Evolutionary conservation across 805 yeast genomes (phyloP).

Genomic region (Wickerhamomyces subpelliculosus): DNA sequence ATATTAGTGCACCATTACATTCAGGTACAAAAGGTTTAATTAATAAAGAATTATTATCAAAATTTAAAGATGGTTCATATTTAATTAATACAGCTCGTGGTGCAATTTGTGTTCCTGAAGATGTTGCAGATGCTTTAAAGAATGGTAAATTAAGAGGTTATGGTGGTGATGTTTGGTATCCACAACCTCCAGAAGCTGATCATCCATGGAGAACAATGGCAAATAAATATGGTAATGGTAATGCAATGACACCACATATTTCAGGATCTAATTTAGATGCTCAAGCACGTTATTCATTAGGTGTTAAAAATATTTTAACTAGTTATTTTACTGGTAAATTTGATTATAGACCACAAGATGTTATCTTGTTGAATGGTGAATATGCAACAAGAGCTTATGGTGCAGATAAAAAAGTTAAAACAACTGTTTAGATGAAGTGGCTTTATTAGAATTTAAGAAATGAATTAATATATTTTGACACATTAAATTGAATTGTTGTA

Average conservation of each 20-base stretch:
- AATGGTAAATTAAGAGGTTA: slow-evolving; percentile 69
- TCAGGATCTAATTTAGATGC: slow-evolving; percentile 80
- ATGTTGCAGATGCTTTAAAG: slow-evolving; percentile 65
- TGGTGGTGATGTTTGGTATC: slow-evolving; percentile 83
- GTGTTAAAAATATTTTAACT: slow-evolving; percentile 58
- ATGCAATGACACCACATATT: slow-evolving; percentile 81
- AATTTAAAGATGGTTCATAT: slow-evolving; percentile 70
- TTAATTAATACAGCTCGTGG: slow-evolving; percentile 79
- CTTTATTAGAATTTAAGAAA: too few species aligned
- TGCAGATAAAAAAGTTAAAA: slow-evolving; percentile 30
- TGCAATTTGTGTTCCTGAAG: slow-evolving; percentile 67
- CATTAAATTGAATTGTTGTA: too few species aligned
- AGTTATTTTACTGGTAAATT: slow-evolving; percentile 53
- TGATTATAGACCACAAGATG: slow-evolving; percentile 71
- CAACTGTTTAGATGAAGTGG: too few species aligned
- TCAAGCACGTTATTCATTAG: slow-evolving; percentile 65
- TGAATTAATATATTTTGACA: background rate
- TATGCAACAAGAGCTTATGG: slow-evolving; percentile 76
- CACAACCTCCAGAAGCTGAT: slow-evolving; percentile 74
- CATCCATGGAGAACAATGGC: slow-evolving; percentile 74
- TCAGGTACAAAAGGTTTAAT: slow-evolving; percentile 61
- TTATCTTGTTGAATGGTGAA: slow-evolving; percentile 64
- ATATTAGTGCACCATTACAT: slow-evolving; percentile 74
- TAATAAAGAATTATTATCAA: slow-evolving; percentile 56
- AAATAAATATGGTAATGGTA: slow-evolving; percentile 65